Conservation (phyloP, 148 eudicot genomes). For the Arctostaphylos glauca region DNA sequence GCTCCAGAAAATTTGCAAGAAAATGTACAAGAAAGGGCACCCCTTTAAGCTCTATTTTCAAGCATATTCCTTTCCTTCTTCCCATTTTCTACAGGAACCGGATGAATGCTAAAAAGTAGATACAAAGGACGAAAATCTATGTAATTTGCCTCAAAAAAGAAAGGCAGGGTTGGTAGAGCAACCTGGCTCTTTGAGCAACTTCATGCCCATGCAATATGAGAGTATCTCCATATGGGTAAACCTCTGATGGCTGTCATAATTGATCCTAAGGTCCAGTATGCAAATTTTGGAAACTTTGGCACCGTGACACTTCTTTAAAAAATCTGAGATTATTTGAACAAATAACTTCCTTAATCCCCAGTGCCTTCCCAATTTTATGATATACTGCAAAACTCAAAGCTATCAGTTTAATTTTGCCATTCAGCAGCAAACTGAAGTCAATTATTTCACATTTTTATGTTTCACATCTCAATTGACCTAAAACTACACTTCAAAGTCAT, state of each 20-base stretch:
- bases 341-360: not conserved
- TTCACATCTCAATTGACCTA: conserved; percentile 12
- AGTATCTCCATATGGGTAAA: not conserved
- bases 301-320: not conserved
- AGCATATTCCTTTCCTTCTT: conserved; percentile 13
- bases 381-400: not conserved
- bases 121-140: not conserved
- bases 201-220: not conserved
- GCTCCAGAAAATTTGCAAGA: not conserved
- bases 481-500: not conserved
- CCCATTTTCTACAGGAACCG: conserved; percentile 1
- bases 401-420: not conserved
- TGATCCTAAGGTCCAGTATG: not conserved
- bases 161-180: not conserved
- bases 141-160: not conserved
- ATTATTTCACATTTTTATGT: not conserved
- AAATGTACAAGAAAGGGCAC: not conserved
- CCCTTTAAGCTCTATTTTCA: conserved; percentile 4
- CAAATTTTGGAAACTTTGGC: not conserved
- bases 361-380: not conserved
- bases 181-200: not conserved
- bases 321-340: not conserved
- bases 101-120: not conserved
- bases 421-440: not conserved
- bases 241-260: not conserved